Evolutionary conservation across 2,329 filamentous ascomycete genomes (phyloP).

Genomic region (Stemphylium beticola): DNA sequence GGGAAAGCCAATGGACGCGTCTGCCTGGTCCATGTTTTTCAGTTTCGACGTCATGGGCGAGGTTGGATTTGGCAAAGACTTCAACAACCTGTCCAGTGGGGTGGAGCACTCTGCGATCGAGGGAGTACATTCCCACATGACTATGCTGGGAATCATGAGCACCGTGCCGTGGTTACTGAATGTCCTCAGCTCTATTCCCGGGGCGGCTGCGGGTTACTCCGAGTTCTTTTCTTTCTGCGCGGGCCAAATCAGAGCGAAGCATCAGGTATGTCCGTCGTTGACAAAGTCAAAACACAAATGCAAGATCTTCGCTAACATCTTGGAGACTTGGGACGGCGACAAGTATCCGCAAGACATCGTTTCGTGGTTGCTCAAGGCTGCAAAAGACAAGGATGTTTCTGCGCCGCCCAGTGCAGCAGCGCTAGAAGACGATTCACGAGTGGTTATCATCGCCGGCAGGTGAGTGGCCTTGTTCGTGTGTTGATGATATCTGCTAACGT

Average conservation of each 20-base stretch:
- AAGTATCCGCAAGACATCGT: constrained; percentile 46
- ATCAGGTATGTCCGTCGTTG: too few species aligned
- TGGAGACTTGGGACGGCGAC: constrained; percentile 17
- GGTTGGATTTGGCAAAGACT: constrained; percentile 33
- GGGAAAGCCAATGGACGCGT: constrained; percentile 30
- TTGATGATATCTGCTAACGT: background rate
- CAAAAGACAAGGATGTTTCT: constrained; percentile 45
- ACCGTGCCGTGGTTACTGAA: too few species aligned
- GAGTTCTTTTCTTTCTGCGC: too few species aligned
- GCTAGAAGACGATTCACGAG: constrained; percentile 42
- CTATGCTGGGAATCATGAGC: too few species aligned
- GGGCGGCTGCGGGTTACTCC: too few species aligned
- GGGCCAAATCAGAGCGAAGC: too few species aligned
- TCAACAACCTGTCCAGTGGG: too few species aligned
- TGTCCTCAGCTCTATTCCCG: too few species aligned
- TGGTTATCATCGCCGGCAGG: constrained; percentile 46
- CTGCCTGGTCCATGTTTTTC: constrained; percentile 35
- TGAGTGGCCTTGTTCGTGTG: background rate
- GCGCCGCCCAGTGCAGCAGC: constrained; percentile 41
- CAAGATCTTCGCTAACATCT: too few species aligned
- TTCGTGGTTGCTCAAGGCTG: constrained; percentile 51
- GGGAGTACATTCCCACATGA: too few species aligned
- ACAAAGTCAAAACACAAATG: too few species aligned
- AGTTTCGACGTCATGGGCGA: constrained; percentile 43
- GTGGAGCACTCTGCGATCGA: too few species aligned